These are phyloP conservation scores for Podila clonocystis DNA, from an alignment of 192 early-diverging fungal species.

Conservation along the genomic window DNA sequence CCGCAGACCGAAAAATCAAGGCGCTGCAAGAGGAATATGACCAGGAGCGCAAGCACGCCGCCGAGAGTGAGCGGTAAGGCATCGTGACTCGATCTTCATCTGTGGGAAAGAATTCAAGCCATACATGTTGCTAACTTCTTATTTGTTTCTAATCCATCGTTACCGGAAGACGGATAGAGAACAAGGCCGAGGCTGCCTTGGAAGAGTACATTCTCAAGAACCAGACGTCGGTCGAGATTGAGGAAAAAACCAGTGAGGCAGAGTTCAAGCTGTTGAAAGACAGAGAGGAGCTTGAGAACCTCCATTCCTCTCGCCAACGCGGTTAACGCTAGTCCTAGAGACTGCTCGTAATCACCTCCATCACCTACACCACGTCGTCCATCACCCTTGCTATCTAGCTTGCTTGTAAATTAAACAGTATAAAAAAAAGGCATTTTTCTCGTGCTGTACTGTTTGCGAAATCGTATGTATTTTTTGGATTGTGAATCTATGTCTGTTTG, in stretches of 20 bases:
- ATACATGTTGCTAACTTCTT: background rate
- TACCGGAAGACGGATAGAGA: conserved; percentile 6
- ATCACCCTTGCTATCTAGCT: no score
- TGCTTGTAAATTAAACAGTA: no score
- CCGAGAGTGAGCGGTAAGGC: conserved; percentile 24
- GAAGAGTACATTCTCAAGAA: conserved; percentile 9
- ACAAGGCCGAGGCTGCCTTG: conserved; percentile 7
- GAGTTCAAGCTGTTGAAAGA: conserved; percentile 26
- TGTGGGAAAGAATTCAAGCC: no score
- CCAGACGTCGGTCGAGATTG: conserved; percentile 10
- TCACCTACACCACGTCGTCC: no score
- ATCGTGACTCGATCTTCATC: no score
- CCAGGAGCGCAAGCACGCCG: background rate
- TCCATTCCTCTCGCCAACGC: background rate
- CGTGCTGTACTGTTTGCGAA: no score
- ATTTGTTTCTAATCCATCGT: background rate
- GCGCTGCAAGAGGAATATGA: conserved; percentile 2
- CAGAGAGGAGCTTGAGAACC: conserved; percentile 7
- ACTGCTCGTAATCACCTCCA: no score
- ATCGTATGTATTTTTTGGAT: no score
- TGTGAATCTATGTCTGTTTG: no score
- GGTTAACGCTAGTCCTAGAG: no score
- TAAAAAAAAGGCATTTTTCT: no score
- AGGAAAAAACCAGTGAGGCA: conserved; percentile 22
- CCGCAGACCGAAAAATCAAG: conserved; percentile 4